Base-by-base conservation (phyloP, 495 filamentous ascomycete genomes). In the Hypoxylon fuscum region DNA sequence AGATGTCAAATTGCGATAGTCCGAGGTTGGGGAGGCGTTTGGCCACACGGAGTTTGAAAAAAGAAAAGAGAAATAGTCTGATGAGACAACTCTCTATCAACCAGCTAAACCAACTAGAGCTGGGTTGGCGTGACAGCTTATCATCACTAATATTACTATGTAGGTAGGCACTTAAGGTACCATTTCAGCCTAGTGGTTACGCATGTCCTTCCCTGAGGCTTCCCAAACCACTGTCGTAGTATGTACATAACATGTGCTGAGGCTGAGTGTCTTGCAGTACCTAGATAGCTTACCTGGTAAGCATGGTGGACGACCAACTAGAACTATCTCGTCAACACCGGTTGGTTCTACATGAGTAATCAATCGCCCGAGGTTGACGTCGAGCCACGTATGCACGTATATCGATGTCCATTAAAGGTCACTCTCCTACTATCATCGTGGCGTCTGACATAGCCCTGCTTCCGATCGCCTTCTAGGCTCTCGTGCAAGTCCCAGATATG, bases 331-430 rank as follows among this genome's bases (percentile, higher is more conserved):
- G 22, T 35, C 27, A 25, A 44, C 11, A 42, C 41, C 47, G 47
- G 51, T 60, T 57, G 63, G 56, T 61, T 60, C 57, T 56, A 52
- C 58, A 56, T 51, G 42, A 57, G 41, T 15, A 21, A 41, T 52
- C 53, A 47, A 57, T 49, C 37, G 57, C 51, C 57, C 63, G 63
- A 61, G 46, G 63, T 52, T 58, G 63, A 7, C 62, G 42, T 62
- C 43, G 63, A 61, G 63, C 63, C 63, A 66, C 63, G 63, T 66
- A 66, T 50, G 47, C n/a, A n/a, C n/a, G n/a, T 54, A 53, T 61
- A 62, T 58, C 47, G 31, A 58, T 29, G n/a, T 38, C 47, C 62
- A 51, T 53, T 66, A 56, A 61, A 44, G 56, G 51, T 66, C 51
- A 61, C 40, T 45, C 35, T 38, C 42, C 41, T 46, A 47, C 46